Base-by-base conservation (phyloP, 345 rosid species). In the Camelina laxa region DNA sequence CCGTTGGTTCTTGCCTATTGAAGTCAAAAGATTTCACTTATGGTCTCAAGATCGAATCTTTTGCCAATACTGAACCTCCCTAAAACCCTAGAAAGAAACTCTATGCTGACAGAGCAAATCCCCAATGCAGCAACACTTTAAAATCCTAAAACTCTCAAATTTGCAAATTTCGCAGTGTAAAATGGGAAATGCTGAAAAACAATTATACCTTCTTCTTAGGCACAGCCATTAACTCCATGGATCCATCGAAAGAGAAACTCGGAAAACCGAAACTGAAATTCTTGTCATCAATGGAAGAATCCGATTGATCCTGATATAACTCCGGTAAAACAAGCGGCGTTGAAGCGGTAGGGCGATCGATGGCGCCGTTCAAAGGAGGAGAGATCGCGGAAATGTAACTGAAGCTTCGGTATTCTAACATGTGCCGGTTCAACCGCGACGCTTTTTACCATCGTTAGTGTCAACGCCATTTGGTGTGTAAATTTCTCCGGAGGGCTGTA, bases 151-250 rank as follows among this genome's bases (percentile, higher is more conserved):
- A 33, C 1, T 3, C 70, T 45, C 41, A 31, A 41, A 21, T 21
- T 42, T 42, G 4, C 30, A 17, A 5, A 60, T 19, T 24, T 35
- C 16, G 49, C 9, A 36, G 16, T 17, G 17, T 24, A 16, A 19
- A 60, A 50, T 11, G 2, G 16, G 16, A 10, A 60, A 60, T 11
- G 49, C 6, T 6, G 31, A 64, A 42, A 15, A 6, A 2, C 16
- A 49, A 3, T 31, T 10, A 63, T 38, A 87, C 97, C 88, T 83
- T 89, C 79, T 62, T 85, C 75, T 85, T 89, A 15, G 96, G 97
- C 31, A 85, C 97, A 59, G 91, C 93, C 97, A 92, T 89, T 59
- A 89, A 86, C 72, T 89, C 97, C 90, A 89, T 85, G 70, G 84
- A 72, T 39, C 91, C 89, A 56, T 68, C 82, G 5, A 78, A 69